These are phyloP conservation scores for Aspergillus unguis DNA, from an alignment of 2,329 filamentous ascomycete genomes.

Conservation along the genomic window DNA sequence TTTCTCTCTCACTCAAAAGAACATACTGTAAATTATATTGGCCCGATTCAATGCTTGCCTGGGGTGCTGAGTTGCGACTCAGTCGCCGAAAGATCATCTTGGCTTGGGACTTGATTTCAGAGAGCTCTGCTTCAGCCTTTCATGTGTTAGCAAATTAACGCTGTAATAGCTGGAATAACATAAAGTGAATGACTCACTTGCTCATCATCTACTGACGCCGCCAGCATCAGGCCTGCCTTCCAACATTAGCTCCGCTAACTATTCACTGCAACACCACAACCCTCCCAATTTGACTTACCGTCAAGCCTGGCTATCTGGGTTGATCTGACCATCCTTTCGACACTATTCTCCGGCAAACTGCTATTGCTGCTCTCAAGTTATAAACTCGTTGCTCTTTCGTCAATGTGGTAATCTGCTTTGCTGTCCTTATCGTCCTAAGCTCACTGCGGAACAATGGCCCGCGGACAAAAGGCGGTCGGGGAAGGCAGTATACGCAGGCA, in stretches of 20 bases:
- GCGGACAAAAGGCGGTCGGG: conserved; percentile 34
- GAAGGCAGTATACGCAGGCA: conserved; percentile 27
- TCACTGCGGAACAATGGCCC: conserved; percentile 29
- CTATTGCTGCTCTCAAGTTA: conserved; percentile 3
- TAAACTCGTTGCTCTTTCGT: background rate
- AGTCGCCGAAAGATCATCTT: conserved; percentile 87
- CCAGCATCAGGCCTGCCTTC: conserved; percentile 78
- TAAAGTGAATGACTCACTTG: conserved; percentile 50
- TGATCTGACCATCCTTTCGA: conserved; percentile 70
- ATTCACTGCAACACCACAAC: conserved; percentile 1
- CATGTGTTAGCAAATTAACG: background rate
- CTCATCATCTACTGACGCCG: conserved; percentile 90
- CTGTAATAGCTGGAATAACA: background rate
- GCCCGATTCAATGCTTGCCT: conserved; percentile 87
- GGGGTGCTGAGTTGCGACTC: conserved; percentile 81
- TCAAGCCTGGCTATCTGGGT: conserved; percentile 94
- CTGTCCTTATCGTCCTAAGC: conserved; percentile 16
- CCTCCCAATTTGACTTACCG: conserved; percentile 53
- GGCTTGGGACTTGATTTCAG: conserved; percentile 84
- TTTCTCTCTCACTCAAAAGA: background rate
- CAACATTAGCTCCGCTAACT: conserved; percentile 23
- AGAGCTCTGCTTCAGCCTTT: conserved; percentile 68
- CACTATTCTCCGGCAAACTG: background rate
- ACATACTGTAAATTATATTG: conserved; percentile 80
- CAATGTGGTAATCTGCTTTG: conserved; percentile 17